Evolutionary conservation across 306 rosid genomes (phyloP), one percentile per base, ranked within the genome.

Genomic region (Trifolium fragiferum): DNA sequence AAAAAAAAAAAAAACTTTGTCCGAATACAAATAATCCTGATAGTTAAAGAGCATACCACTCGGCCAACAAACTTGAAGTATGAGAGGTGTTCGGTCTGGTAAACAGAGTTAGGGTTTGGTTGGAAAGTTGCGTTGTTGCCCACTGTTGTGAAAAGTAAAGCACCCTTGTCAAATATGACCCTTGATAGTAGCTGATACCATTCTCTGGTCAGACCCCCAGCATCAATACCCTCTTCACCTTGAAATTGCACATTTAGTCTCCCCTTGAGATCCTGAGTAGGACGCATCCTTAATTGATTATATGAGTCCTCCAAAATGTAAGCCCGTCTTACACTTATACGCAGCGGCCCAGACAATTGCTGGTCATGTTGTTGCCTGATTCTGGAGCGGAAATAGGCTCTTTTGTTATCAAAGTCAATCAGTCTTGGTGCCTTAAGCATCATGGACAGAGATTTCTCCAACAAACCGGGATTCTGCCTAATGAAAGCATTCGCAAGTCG

Each of bases 141-240:
- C 76, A 95, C 99, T 10, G 93, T 92, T 11, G 98, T 95, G 83
- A 95, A 95, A 81, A 95, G 96, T 87, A 95, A 83, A 75, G 99
- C 96, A 9, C 97, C 97, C 81, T 95, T 95, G 89, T 95, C 98
- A 73, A 95, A 95, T 82, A 95, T 85, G 68, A 95, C 98, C 85
- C 99, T 87, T 32, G 99, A 95, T 55, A 95, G 85, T 69, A 95
- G 81, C 54, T 95, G 99, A 87, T 95, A 95, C 99, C 99, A 95
- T 82, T 95, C 99, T 82, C 99, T 89, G 41, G 99, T 95, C 75
- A 95, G 87, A 68, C 99, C 99, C 71, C 99, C 99, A 7, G 99
- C 99, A 90, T 95, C 99, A 60, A 95, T 90, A 78, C 99, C 99
- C 87, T 95, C 99, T 79, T 95, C 99, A 49, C 97, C 99, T 85